Evolutionary conservation across 1,284 basidiomycete species (phyloP), one percentile per base, ranked within the genome.

Genomic region (Melampsora americana): DNA sequence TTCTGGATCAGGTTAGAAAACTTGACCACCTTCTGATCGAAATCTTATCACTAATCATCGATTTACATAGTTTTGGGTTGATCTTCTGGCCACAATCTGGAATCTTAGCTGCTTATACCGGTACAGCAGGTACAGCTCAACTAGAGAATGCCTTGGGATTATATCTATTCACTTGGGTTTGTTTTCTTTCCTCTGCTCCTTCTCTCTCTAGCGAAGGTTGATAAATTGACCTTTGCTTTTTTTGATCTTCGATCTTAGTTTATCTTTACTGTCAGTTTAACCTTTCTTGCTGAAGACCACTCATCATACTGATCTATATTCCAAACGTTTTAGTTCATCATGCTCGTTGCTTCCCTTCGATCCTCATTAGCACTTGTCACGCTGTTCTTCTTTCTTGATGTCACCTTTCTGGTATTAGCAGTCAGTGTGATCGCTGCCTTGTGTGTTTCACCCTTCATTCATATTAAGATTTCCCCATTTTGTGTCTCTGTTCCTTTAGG

Each of bases 361-460:
- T 88, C 88, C 60, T 91, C 88, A 72, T 68, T 90, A 42, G 87
- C 87, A 1, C 87, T 92, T 71, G 85, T 89, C 60, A 80, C 85
- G 2, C 86, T 95, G 35, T 91, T 97, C 84, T 86, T 87, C 82
- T 88, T 88, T 85, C 87, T 96, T 5, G 86, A 88, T 39, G 78
- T 87, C 48, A 86, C 85, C 12, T 87, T 86, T 82, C 80, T 84
- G 69, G 78, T 85, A 0, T 81, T 86, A 79, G 72, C 65, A 53
- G 72, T 74, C 9, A 74, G 72, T 74, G 4, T 18, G 6, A n/a
- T 48, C 2, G 20, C 30, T 26, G 26, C 46, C 23, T n/a, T 67
- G 18, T 2, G 20, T 23, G 39, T 14, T 23, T 32, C 35, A 11
- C 39, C 1, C 35, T 2, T 44, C 50, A 14, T 35, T 32, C 12